Conservation (phyloP, 1,284 basidiomycete genomes). For the Entoloma clypeatum region DNA sequence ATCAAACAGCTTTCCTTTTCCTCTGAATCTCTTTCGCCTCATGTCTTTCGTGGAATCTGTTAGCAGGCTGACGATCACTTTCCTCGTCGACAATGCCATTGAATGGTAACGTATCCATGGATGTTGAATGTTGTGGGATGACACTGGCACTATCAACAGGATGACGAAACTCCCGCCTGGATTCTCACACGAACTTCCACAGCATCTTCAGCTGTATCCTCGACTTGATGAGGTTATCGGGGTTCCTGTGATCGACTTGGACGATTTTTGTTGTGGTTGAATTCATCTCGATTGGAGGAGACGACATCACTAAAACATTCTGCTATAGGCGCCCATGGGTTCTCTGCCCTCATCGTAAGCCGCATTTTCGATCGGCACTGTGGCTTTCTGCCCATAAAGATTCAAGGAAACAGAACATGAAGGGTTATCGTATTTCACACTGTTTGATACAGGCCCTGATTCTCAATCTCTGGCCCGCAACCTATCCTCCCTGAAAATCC, state of each 20-base stretch:
- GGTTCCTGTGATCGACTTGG: conserved; percentile 66
- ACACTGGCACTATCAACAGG: conserved; percentile 36
- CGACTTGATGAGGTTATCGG: conserved; percentile 52
- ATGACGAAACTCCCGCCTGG: conserved; percentile 75
- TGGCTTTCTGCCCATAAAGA: conserved; percentile 1
- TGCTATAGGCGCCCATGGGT: conserved; percentile 79
- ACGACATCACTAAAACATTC: conserved; percentile 1
- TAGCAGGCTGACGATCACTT: conserved; percentile 54
- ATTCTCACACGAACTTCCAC: conserved; percentile 67
- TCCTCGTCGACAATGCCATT: conserved; percentile 73
- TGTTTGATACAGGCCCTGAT: conserved; percentile 84
- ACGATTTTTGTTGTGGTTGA: conserved; percentile 80
- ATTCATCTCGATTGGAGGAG: too few species aligned
- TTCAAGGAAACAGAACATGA: conserved; percentile 51
- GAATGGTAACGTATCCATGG: conserved; percentile 54
- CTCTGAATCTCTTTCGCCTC: conserved; percentile 7
- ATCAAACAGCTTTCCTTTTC: too few species aligned
- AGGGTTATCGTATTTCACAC: conserved; percentile 48
- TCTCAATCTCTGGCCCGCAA: conserved; percentile 69
- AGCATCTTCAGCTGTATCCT: conserved; percentile 55
- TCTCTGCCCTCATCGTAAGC: conserved; percentile 71
- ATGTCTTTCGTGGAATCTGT: conserved; percentile 31
- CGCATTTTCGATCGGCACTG: background rate
- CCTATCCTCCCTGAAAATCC: conserved; percentile 54
- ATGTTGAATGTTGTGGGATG: conserved; percentile 4